Evolutionary conservation across 1,139 yeast genomes (phyloP).

Genomic region (Taphrina flavorubra): DNA sequence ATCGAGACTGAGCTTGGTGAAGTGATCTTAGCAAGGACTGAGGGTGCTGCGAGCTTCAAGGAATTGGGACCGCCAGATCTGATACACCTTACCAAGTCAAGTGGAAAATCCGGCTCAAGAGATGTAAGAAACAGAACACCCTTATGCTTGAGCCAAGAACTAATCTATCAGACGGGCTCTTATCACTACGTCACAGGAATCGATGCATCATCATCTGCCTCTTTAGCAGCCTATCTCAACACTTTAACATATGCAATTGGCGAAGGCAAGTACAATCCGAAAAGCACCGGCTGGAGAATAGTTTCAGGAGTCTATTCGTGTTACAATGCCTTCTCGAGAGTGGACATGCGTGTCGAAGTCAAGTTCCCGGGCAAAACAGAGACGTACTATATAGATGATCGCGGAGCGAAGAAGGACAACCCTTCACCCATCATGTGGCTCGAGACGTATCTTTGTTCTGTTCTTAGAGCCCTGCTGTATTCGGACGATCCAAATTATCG

Average conservation of each 20-base stretch:
- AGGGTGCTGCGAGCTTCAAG: slow-evolving; percentile 57
- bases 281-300: slow-evolving; percentile 75
- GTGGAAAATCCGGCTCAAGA: slow-evolving; percentile 57
- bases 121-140: slow-evolving; percentile 51
- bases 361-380: slow-evolving; percentile 80
- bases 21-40: slow-evolving; percentile 60
- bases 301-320: slow-evolving; percentile 72
- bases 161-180: slow-evolving; percentile 54
- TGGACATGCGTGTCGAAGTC: slow-evolving; percentile 74
- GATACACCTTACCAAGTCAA: slow-evolving; percentile 64
- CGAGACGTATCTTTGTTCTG: slow-evolving; percentile 77
- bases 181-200: slow-evolving; percentile 75
- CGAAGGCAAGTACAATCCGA: slow-evolving; percentile 73
- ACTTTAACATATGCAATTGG: slow-evolving; percentile 69
- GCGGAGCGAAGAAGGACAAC: slow-evolving; percentile 57
- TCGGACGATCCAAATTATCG: slow-evolving; percentile 70
- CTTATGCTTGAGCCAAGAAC: slow-evolving; percentile 39
- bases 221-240: slow-evolving; percentile 75
- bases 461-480: slow-evolving; percentile 73
- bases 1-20: slow-evolving; percentile 59
- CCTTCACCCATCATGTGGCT: slow-evolving; percentile 61
- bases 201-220: slow-evolving; percentile 64
- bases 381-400: slow-evolving; percentile 66
- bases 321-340: slow-evolving; percentile 69
- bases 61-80: slow-evolving; percentile 90